Base-by-base conservation (phyloP, 192 early-diverging fungal genomes). In the Umbelopsis sp. region DNA sequence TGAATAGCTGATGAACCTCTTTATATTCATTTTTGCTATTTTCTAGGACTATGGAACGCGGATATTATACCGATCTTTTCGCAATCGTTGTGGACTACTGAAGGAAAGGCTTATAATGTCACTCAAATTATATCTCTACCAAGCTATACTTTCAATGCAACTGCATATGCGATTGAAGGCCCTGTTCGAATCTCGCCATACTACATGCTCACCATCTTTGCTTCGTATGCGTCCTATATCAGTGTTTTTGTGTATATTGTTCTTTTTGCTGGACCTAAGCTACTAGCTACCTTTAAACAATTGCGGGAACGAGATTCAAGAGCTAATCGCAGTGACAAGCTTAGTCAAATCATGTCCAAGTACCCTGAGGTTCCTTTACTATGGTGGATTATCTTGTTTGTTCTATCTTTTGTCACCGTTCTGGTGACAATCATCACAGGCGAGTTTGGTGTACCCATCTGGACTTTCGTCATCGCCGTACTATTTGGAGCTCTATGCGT, bases 211-310 rank as follows among this genome's bases (percentile, higher is more conserved):
- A 75, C 72, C 1, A 80, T 80, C 38, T 80, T 80, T 45, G 76
- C 76, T 53, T 75, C 75, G 10, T 80, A 80, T 66, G 75, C 79
- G 0, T 77, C 79, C 4, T 80, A 77, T 66, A 70, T 80, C 21
- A 77, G 75, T 0, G 79, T 75, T 21, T 80, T 80, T 68, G 79
- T 80, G 17, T 75, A 80, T 8, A 80, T 80, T 70, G 73, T 80
- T 49, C 73, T 80, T 53, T 80, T 80, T 54, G 79, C 75, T 45
- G 75, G 79, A 16, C 72, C 76, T 49, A 80, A 80, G 72, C 73
- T 80, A 31, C 71, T 72, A 72, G 50, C 72, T 4, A 80, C 79
- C 3, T 49, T 80, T 22, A 75, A 80, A 56, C 75, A 74, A 25
- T 43, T 80, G 8, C 69, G 71, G 51, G 44, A 80, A 45, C 73